Conservation (phyloP, 495 filamentous ascomycete species). For the Talaromyces borbonicus region DNA sequence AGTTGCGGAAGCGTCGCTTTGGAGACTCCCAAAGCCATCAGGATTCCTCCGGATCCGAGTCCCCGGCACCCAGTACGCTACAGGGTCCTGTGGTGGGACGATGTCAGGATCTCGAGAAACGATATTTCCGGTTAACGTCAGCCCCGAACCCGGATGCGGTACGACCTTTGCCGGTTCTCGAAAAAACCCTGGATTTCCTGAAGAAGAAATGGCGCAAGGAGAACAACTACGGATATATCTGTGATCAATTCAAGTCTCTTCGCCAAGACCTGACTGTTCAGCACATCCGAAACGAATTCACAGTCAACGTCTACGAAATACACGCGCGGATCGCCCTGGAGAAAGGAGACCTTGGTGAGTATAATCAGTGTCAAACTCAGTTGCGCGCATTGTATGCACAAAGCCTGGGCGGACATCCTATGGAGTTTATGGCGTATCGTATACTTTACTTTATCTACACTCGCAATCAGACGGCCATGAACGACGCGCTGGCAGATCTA, state of each 20-base stretch:
- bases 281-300: constrained; percentile 91
- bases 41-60: constrained; percentile 45
- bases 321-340: constrained; percentile 97
- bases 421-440: constrained; percentile 98
- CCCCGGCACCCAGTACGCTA: constrained; percentile 44
- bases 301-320: constrained; percentile 91
- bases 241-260: constrained; percentile 98
- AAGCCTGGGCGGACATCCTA: constrained; percentile 78
- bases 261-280: constrained; percentile 98
- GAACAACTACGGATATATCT: constrained; percentile 92
- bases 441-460: constrained; percentile 99
- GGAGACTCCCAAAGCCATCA: constrained; percentile 47
- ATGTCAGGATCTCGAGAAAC: constrained; percentile 80
- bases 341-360: constrained; percentile 99
- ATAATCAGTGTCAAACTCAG: constrained; percentile 99
- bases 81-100: constrained; percentile 79
- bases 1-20: constrained; percentile 83
- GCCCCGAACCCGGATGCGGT: constrained; percentile 79
- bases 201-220: constrained; percentile 93
- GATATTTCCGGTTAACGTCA: constrained; percentile 86
- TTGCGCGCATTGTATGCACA: constrained; percentile 80
- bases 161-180: constrained; percentile 71
- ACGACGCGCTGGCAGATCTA: constrained; percentile 95
- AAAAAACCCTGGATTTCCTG: constrained; percentile 74
- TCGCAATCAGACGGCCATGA: constrained; percentile 95